Base-by-base conservation (phyloP, 345 rosid species). In the Eutrema japonicum region DNA sequence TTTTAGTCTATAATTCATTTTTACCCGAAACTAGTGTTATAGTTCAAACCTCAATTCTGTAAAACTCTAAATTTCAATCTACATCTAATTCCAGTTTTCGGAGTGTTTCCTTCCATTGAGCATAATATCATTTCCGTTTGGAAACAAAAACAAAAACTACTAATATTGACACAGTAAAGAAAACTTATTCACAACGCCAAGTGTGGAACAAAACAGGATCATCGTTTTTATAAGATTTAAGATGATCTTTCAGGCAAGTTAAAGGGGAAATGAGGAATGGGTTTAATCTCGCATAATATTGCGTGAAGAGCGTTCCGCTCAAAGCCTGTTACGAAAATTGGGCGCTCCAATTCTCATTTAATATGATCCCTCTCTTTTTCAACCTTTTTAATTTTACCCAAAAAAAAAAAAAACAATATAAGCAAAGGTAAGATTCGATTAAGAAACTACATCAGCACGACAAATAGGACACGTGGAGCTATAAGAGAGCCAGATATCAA, bases 391-490 rank as follows among this genome's bases (percentile, higher is more conserved):
- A 18, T 18, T 18, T 18, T 18, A 18, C 22, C 22, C 16, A 16
- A 18, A 18, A 18, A 18, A 18, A 18, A 18, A 18, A 18, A 18
- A 18, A 18, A 37, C 10, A 55, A 38, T 16, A 43, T 45, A 16
- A 56, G 45, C 30, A 48, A 37, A 69, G 55, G 22, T 26, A 9
- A 53, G 47, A 46, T 40, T 22, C 11, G 5, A 35, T 59, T 26
- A 71, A 29, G 84, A 85, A 6, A 72, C 78, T 53, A 68, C 49
- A 76, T 86, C 70, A 61, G 88, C 85, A 32, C 98, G 93, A 76
- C 96, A 92, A 16, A 92, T 89, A 2, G 96, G 98, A 59, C 93
- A 90, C 11, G 95, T 88, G 51, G 79, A 73, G 53, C 83, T 83
- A 54, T 85, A 74, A 58, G 77, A 78, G 13, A 92, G 81, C 98